These are phyloP conservation scores for Botrytis medusae DNA, from an alignment of 2,329 filamentous ascomycete genomes.

Conservation along the genomic window DNA sequence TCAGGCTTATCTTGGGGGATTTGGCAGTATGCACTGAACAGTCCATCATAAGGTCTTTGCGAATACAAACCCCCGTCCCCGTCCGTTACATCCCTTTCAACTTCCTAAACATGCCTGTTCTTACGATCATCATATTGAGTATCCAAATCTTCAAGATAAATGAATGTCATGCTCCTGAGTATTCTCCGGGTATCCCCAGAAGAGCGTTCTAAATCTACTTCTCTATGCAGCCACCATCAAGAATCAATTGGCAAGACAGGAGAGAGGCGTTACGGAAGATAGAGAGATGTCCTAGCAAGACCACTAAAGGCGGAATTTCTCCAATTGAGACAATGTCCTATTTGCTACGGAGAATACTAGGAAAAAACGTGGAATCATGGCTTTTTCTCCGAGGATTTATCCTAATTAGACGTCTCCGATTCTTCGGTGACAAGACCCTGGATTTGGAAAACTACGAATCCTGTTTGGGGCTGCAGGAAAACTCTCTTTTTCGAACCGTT, in stretches of 20 bases:
- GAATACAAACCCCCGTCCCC: neutral
- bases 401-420: neutral
- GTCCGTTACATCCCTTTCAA: neutral
- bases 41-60: conserved; percentile 1
- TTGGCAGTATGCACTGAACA: neutral
- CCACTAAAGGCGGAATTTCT: neutral
- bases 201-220: neutral
- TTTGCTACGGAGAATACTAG: neutral
- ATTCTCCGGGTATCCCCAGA: neutral
- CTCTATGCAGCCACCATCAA: neutral
- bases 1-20: neutral
- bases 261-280: neutral
- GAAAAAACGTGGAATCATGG: neutral
- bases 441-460: neutral
- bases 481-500: neutral
- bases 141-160: neutral
- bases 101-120: neutral
- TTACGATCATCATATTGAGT: neutral
- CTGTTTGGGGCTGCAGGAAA: neutral
- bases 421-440: neutral
- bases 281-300: neutral
- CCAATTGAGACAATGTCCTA: neutral
- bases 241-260: neutral
- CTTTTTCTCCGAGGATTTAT: neutral
- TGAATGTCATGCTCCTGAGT: neutral